Evolutionary conservation across 352 stramenopile genomes (phyloP), one percentile per base, ranked within the genome.

Genomic region (Pythium chondricola): DNA sequence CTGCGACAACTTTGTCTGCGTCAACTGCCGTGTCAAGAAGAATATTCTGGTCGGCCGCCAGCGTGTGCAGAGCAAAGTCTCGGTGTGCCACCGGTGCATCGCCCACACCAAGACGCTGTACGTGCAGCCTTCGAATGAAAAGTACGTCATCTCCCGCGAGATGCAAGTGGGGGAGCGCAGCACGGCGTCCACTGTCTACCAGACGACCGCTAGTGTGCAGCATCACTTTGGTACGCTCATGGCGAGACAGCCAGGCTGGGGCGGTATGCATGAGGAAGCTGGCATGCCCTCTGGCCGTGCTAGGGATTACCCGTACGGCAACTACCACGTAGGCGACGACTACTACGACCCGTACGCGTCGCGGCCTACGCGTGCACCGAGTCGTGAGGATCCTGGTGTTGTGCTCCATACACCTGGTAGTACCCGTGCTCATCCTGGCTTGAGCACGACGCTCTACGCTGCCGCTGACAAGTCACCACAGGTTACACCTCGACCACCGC

Each of bases 21-120:
- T 43, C 0, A 57, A 72, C 47, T 87, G 75, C 53, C 60, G 59
- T 10, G 35, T 65, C 4, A 87, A 85, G 32, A 70, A 74, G 36
- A 52, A 52, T 16, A 47, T 82, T 8, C 80, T 87, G 18, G 25
- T 70, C 1, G 65, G 71, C 0, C 14, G 32, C 2, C 44, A 53
- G 2, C 45, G 52, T 14, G 48, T 36, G 44, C 40, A 18, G 40
- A 53, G 18, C 10, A 51, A 58, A 22, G 58, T 74, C 13, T n/a
- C 48, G 2, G 68, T 69, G 41, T 80, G 69, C 44, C 56, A 66
- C 17, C 64, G 43, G 13, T 82, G 70, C 33, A 56, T 78, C 17
- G 30, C 64, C n/a, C 57, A 63, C 22, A 65, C 65, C 31, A 48
- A 60, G 16, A 62, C 41, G 16, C 69, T 63, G 43, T 6, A 51